phyloP scores from a whole-genome alignment of 2,329 filamentous ascomycete species.

The Talaromyces funiculosus region DNA sequence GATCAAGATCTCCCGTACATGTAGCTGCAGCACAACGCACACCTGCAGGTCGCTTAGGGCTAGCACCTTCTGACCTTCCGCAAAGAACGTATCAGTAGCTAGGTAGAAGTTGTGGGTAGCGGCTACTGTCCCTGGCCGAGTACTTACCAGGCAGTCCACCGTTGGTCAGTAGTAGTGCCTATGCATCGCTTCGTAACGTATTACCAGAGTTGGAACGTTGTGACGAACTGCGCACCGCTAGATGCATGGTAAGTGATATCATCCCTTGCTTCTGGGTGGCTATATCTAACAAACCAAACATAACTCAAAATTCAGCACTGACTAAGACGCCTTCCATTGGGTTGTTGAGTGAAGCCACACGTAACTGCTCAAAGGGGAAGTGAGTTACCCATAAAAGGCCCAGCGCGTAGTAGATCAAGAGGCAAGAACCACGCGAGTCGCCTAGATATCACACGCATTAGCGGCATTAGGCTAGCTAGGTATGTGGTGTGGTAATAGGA shows the following conservation, averaged over 20 bases:
- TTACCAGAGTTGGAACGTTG: not conserved
- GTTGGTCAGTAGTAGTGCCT: not conserved
- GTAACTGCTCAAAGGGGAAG: not conserved
- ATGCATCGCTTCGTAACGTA: not conserved
- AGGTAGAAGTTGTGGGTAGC: not conserved
- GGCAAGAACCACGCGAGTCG: not conserved
- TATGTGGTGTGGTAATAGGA: not conserved
- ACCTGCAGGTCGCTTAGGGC: not conserved
- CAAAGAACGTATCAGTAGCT: too few relatives aligned
- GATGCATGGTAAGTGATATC: not conserved
- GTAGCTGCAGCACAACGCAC: not conserved
- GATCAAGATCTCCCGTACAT: constrained; percentile 9
- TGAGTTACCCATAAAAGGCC: not conserved
- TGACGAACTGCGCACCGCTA: not conserved
- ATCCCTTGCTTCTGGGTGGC: constrained; percentile 2
- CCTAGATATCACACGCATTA: not conserved
- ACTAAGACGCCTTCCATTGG: not conserved
- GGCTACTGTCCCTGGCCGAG: not conserved
- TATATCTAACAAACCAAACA: not conserved
- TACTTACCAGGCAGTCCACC: not conserved
- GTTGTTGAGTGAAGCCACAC: not conserved
- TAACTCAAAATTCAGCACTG: not conserved
- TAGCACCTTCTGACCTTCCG: not conserved
- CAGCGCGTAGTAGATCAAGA: not conserved
- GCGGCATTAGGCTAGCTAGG: not conserved